Conservation (phyloP, 768 basidiomycete genomes). For the Boletellus sp. region DNA sequence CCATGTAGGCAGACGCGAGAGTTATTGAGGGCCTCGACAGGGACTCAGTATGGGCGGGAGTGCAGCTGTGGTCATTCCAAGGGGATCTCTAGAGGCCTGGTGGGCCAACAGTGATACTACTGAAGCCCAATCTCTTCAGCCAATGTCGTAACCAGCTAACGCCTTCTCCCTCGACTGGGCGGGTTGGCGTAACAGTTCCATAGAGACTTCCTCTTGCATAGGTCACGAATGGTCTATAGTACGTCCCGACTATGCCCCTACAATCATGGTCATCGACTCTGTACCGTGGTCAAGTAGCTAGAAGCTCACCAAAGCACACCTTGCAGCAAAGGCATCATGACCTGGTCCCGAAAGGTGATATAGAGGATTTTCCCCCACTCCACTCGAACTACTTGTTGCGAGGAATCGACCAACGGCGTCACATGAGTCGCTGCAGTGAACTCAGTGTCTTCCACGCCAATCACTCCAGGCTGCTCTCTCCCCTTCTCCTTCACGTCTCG, state of each 20-base stretch:
- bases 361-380: slow-evolving; percentile 59
- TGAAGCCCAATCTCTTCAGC: slow-evolving; percentile 28
- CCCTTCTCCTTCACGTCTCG: slow-evolving; percentile 29
- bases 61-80: not conserved
- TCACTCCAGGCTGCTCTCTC: slow-evolving; percentile 21
- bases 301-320: slow-evolving; percentile 59
- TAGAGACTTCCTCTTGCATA: slow-evolving; percentile 20
- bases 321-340: slow-evolving; percentile 64
- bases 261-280: slow-evolving; percentile 3
- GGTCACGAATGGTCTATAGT: slow-evolving; percentile 29
- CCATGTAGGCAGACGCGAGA: no score
- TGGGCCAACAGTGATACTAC: slow-evolving; percentile 27
- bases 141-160: slow-evolving; percentile 31
- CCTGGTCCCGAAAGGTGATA: slow-evolving; percentile 65
- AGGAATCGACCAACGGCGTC: slow-evolving; percentile 26
- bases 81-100: slow-evolving; percentile 15
- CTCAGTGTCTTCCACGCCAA: slow-evolving; percentile 20
- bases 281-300: not conserved
- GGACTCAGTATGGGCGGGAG: no score
- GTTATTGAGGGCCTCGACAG: no score
- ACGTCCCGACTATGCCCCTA: slow-evolving; percentile 31
- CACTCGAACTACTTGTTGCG: slow-evolving; percentile 39
- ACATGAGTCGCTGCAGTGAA: slow-evolving; percentile 22
- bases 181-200: slow-evolving; percentile 3
- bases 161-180: slow-evolving; percentile 27